Evolutionary conservation across 306 rosid species (phyloP).

Genomic region (Erythrophleum fordii): DNA sequence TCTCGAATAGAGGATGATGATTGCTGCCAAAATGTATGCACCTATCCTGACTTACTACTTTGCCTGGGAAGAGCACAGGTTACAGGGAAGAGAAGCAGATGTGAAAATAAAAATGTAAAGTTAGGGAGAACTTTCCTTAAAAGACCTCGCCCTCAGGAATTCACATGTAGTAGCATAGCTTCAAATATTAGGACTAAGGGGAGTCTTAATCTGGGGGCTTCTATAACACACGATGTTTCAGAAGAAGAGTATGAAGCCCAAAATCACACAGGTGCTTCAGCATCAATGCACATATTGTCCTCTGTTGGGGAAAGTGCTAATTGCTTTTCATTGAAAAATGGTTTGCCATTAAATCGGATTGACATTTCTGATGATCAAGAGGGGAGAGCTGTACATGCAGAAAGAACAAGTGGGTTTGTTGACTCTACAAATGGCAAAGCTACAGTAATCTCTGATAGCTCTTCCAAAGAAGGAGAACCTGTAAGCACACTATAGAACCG

Average conservation of each 20-base stretch:
- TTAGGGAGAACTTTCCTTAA: conserved; percentile 29
- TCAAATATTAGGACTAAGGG: conserved; percentile 42
- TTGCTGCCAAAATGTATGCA: conserved; percentile 39
- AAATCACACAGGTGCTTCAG: conserved; percentile 36
- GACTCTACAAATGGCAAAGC: conserved; percentile 39
- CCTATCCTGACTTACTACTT: conserved; percentile 48
- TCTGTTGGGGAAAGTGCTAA: conserved; percentile 36
- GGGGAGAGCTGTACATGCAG: conserved; percentile 35
- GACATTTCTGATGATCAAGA: conserved; percentile 43
- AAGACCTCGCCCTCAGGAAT: conserved; percentile 50
- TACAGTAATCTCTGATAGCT: conserved; percentile 43
- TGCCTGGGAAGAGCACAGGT: conserved; percentile 38
- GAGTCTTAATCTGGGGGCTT: too few relatives aligned
- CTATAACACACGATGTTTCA: conserved; percentile 33
- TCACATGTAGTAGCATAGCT: conserved; percentile 37
- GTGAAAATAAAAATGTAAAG: conserved; percentile 41
- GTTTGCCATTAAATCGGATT: conserved; percentile 37
- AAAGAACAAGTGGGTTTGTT: conserved; percentile 35
- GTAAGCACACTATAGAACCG: conserved; percentile 50
- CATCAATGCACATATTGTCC: conserved; percentile 31
- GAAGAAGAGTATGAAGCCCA: conserved; percentile 36
- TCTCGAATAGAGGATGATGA: conserved; percentile 43
- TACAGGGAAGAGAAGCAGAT: conserved; percentile 65
- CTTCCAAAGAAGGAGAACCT: conserved; percentile 45
- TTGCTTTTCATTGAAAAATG: conserved; percentile 48